Evolutionary conservation across 352 stramenopile species (phyloP), one percentile per base, ranked within the genome.

Genomic region (Pythium plurisporium): DNA sequence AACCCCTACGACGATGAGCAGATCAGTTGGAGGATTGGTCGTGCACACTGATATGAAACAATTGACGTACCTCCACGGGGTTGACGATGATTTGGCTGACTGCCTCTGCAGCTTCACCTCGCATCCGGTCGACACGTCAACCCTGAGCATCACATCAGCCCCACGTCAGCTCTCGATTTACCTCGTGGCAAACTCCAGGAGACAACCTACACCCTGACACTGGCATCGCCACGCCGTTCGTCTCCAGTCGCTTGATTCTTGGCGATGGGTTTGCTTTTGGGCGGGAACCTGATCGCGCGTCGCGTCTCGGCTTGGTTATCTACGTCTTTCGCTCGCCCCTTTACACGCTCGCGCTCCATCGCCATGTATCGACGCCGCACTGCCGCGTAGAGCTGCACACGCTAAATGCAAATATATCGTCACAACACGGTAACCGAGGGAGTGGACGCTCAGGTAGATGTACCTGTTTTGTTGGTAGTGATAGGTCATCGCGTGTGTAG

Each of bases 331-430:
- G 29, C 20, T 22, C 44, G 33, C 40, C 65, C 48, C 26, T 64
- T 34, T 0, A 69, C 54, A 4, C 64, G 48, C 15, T 68, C 60
- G 11, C 79, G 69, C 57, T 84, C 77, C 31, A 68, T 64, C 19
- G 77, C 69, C 79, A 89, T 89, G 62, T 81, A 89, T 22, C 72
- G 65, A 4, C 73, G 75, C 8, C 76, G 69, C 20, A 87, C 79
- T 12, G 65, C 69, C 4, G 73, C 67, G 43, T 79, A 86, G 23
- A 89, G 30, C 26, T 70, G 62, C 11, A 71, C 51, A 19, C 76
- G 79, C 79, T 57, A 12, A 31, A 25, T 4, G n/a, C 30, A 0
- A 3, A 43, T 2, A 38, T 49, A 48, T 2, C 44, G 34, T 47
- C 10, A 22, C 6, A 42, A 30, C 17, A 43, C n/a, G 8, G 5